Evolutionary conservation across 306 rosid genomes (phyloP), one percentile per base, ranked within the genome.

Genomic region (Amphicarpaea edgeworthii): DNA sequence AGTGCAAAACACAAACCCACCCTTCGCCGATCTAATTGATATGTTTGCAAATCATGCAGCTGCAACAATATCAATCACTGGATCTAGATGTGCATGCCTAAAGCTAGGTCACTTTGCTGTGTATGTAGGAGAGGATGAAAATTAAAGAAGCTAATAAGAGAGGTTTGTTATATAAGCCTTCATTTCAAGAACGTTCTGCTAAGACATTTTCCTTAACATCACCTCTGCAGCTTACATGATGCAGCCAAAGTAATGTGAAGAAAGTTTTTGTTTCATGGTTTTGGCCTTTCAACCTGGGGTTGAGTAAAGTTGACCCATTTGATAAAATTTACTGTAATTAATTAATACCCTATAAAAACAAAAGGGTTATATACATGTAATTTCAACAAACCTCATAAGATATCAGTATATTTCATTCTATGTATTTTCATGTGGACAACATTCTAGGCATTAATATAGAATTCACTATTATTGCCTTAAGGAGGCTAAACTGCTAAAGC

Each of bases 21-120:
- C 21, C 73, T 83, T 20, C 83, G 84, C 57, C 26, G 75, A 40
- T 73, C 83, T 0, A 86, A 66, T 55, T 0, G 84, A 66, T 55
- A 8, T 23, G n/a, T 57, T 57, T 14, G 20, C 41, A 28, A 26
- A 59, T 59, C 65, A 59, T 58, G 80, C 68, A 15, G 75, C 68
- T n/a, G 43, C 75, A 47, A 15, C 63, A 61, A n/a, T n/a, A n/a
- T n/a, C n/a, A n/a, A n/a, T 38, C 69, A 47, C 3, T 61, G 0
- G 73, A 75, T 50, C 81, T n/a, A n/a, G n/a, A n/a, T n/a, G n/a
- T n/a, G n/a, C n/a, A n/a, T 89, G 60, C 89, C 89, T 2, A 81
- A 81, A 79, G n/a, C n/a, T n/a, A n/a, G 90, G 89, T 24, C 47
- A 81, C 73, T 41, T 90, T 12, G 89, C 86, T 5, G 83, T 86